These are phyloP conservation scores for Ceratocystiopsis minuta DNA, from an alignment of 2,329 filamentous ascomycete genomes.

Conservation along the genomic window DNA sequence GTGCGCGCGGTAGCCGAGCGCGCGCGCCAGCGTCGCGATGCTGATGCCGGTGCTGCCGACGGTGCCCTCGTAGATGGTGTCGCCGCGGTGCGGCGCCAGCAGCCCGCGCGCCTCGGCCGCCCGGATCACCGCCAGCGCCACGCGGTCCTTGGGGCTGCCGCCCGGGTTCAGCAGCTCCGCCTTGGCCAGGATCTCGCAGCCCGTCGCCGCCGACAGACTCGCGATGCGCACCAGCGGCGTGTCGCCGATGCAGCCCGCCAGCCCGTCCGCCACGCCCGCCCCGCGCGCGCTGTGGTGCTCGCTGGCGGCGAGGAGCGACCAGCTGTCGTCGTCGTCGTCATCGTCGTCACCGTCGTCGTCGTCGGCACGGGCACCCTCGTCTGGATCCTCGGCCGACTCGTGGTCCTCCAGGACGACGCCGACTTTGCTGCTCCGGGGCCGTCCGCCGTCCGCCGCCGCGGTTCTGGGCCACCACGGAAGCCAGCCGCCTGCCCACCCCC, in stretches of 20 bases:
- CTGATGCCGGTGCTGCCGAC: constrained; percentile 94
- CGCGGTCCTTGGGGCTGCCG: constrained; percentile 84
- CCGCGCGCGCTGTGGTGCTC: background rate
- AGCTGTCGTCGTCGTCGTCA: constrained; percentile 2
- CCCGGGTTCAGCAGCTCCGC: constrained; percentile 94
- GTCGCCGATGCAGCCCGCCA: constrained; percentile 84
- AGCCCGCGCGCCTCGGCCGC: constrained; percentile 63
- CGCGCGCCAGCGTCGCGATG: constrained; percentile 71
- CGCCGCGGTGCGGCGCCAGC: constrained; percentile 61
- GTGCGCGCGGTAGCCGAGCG: constrained; percentile 76
- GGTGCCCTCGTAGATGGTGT: constrained; percentile 94
- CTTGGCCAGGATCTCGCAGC: constrained; percentile 80
- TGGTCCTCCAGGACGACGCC: constrained; percentile 39
- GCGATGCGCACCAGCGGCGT: constrained; percentile 78
- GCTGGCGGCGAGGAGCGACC: constrained; percentile 7
- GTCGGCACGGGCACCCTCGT: background rate
- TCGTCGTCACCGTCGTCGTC: constrained; percentile 12
- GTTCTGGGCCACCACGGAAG: background rate
- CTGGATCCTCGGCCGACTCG: constrained; percentile 17
- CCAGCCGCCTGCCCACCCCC: background rate
- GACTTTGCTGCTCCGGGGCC: constrained; percentile 10
- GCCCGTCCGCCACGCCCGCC: constrained; percentile 44
- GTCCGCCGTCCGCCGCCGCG: background rate
- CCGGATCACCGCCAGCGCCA: constrained; percentile 77
- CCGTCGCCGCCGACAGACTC: constrained; percentile 70